Percentiles rank a stretch among this genome's conserved stretches.
phyloP scores from a whole-genome alignment of 257 asterid genomes.

The Nicotiana paniculata region DNA sequence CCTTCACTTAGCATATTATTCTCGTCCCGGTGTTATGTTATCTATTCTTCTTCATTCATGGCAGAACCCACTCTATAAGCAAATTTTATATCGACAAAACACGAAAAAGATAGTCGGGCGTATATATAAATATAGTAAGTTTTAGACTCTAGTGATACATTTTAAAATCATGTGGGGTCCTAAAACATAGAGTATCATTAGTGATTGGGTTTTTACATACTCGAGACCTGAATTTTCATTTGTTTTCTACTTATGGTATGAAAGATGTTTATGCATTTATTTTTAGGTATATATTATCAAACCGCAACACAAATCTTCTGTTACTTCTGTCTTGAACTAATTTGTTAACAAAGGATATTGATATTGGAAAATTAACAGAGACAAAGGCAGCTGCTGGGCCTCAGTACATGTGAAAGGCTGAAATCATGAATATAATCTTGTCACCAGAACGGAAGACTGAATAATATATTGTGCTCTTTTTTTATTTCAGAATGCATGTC shows the following conservation, averaged over 20 bases:
- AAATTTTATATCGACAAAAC: too few relatives aligned
- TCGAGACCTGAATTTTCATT: not conserved
- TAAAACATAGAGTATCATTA: not conserved
- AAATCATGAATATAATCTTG: not conserved
- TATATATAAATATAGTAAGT: too few relatives aligned
- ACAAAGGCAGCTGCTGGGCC: slow-evolving; percentile 15
- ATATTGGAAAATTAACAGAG: not conserved
- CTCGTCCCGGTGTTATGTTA: not conserved
- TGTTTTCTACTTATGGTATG: not conserved
- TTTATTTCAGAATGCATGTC: slow-evolving; percentile 7
- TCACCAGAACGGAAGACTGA: slow-evolving; percentile 7
- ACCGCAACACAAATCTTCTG: not conserved
- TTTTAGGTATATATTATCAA: too few relatives aligned
- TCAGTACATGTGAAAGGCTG: slow-evolving; percentile 22
- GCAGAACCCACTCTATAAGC: not conserved
- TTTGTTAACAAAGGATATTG: not conserved
- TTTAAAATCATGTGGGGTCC: not conserved
- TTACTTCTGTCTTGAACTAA: not conserved
- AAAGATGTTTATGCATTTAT: not conserved
- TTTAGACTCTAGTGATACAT: not conserved
- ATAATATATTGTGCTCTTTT: slow-evolving; percentile 9
- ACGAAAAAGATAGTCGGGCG: too few relatives aligned
- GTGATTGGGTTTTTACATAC: not conserved
- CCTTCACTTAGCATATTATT: not conserved
- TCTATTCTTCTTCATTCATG: not conserved